Evolutionary conservation across 495 filamentous ascomycete species (phyloP).

Genomic region (Hyaloscypha finlandica): DNA sequence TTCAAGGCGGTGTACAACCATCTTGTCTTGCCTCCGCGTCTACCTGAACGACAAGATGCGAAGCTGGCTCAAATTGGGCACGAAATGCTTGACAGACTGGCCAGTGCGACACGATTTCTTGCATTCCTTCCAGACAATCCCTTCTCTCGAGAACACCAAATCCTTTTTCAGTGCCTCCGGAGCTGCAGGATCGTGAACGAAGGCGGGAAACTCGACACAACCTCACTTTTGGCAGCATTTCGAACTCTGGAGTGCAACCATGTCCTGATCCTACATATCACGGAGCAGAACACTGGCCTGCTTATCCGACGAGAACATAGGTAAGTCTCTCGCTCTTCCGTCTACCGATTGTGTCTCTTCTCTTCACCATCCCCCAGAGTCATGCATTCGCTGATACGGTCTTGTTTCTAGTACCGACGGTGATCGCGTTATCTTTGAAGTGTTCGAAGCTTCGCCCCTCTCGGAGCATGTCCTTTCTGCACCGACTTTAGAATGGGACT

Average conservation of each 20-base stretch:
- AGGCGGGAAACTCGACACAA: slow-evolving; percentile 13
- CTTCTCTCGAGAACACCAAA: slow-evolving; percentile 34
- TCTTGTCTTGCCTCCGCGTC: slow-evolving; percentile 46
- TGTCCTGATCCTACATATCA: slow-evolving; percentile 49
- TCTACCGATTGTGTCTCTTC: too few species aligned
- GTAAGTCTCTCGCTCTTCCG: slow-evolving; percentile 36
- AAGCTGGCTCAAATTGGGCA: slow-evolving; percentile 41
- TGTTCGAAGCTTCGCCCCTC: slow-evolving; percentile 50
- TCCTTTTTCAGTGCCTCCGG: slow-evolving; percentile 37
- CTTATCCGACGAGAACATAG: slow-evolving; percentile 43
- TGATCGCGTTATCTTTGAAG: slow-evolving; percentile 45
- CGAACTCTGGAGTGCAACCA: slow-evolving; percentile 33
- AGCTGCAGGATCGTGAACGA: slow-evolving; percentile 38
- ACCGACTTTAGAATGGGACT: slow-evolving; percentile 49
- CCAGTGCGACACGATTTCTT: slow-evolving; percentile 36
- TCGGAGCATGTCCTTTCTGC: slow-evolving; percentile 45
- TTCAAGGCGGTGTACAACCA: slow-evolving; percentile 41
- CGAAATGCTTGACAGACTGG: slow-evolving; percentile 38
- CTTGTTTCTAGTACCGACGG: background rate
- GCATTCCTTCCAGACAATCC: slow-evolving; percentile 25
- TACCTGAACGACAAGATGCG: slow-evolving; percentile 46
- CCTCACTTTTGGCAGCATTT: slow-evolving; percentile 39
- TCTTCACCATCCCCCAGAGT: background rate
- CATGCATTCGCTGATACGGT: background rate
- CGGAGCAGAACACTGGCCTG: slow-evolving; percentile 58